A percentile compares a stretch with the other conserved stretches of the same genome.
Conservation (phyloP, 768 basidiomycete genomes). For the Boletus bicolor region DNA sequence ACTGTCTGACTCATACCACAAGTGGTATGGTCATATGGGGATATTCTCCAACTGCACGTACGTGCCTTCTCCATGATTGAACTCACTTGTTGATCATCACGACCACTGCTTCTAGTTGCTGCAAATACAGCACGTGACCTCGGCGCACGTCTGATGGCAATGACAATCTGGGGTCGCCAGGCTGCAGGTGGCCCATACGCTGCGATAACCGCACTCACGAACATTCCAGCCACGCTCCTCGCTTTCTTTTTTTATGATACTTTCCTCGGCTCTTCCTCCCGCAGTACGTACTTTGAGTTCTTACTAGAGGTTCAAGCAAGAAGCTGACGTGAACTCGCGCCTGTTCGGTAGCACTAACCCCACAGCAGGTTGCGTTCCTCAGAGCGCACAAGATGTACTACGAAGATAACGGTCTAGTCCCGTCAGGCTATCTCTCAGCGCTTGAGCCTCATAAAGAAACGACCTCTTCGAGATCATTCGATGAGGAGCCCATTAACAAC, state of each 20-base stretch:
- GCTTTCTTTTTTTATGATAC: conserved; percentile 53
- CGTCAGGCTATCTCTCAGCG: conserved; percentile 21
- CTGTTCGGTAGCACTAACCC: conserved; percentile 19
- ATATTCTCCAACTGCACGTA: conserved; percentile 49
- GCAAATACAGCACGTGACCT: conserved; percentile 68
- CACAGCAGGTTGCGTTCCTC: conserved; percentile 23
- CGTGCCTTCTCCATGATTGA: neutral
- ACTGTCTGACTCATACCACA: neutral
- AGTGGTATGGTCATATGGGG: conserved; percentile 63
- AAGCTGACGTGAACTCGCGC: conserved; percentile 6
- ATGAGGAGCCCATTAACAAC: conserved; percentile 8
- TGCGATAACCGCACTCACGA: conserved; percentile 61
- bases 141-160: conserved; percentile 55
- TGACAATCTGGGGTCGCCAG: conserved; percentile 57
- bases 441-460: conserved; percentile 10
- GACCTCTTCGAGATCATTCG: conserved; percentile 9
- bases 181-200: conserved; percentile 56
- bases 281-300: conserved; percentile 40
- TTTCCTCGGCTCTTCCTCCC: conserved; percentile 55
- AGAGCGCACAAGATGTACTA: conserved; percentile 21
- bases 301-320: neutral
- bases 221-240: conserved; percentile 60
- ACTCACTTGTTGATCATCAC: neutral
- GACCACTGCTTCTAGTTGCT: conserved; percentile 38
- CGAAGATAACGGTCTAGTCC: conserved; percentile 24